Conservation (phyloP, 2,329 filamentous ascomycete species). For the Aspergillus quadricinctus region DNA sequence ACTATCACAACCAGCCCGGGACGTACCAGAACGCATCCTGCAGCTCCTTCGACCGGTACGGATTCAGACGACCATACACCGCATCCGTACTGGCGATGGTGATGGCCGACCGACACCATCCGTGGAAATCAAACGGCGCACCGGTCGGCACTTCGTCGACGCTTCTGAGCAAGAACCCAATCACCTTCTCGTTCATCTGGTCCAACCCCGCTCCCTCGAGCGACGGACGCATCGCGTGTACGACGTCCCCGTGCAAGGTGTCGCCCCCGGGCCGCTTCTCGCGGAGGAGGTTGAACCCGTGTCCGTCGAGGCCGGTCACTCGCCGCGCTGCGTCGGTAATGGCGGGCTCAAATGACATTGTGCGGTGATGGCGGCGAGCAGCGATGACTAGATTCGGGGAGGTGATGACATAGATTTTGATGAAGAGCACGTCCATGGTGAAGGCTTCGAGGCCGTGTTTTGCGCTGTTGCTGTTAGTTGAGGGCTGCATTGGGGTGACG, state of each 20-base stretch:
- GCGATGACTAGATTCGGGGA: slow-evolving; percentile 19
- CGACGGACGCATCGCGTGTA: slow-evolving; percentile 22
- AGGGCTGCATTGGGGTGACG: not conserved
- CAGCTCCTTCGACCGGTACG: slow-evolving; percentile 12
- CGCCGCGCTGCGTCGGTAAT: slow-evolving; percentile 12
- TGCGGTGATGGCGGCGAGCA: slow-evolving; percentile 20
- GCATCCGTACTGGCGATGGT: slow-evolving; percentile 26
- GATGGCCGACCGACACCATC: slow-evolving; percentile 24
- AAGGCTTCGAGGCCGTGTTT: slow-evolving; percentile 17
- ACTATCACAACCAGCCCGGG: not conserved
- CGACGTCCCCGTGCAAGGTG: slow-evolving; percentile 11
- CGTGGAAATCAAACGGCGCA: slow-evolving; percentile 19
- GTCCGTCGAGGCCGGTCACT: slow-evolving; percentile 16
- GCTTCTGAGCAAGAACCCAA: slow-evolving; percentile 5
- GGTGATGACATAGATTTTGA: slow-evolving; percentile 24
- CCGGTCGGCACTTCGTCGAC: slow-evolving; percentile 15
- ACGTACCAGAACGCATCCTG: slow-evolving; percentile 4
- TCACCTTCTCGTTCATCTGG: slow-evolving; percentile 24
- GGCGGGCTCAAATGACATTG: slow-evolving; percentile 22
- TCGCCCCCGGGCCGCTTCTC: slow-evolving; percentile 17
- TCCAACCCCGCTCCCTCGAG: slow-evolving; percentile 21
- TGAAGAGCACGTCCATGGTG: slow-evolving; percentile 20
- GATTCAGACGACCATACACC: slow-evolving; percentile 26
- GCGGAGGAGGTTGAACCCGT: slow-evolving; percentile 15
- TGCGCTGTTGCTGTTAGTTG: slow-evolving; percentile 9